A percentile compares a stretch with the other conserved stretches of the same genome.
Conservation (phyloP, 768 basidiomycete species). For the Kwoniella sp. region DNA sequence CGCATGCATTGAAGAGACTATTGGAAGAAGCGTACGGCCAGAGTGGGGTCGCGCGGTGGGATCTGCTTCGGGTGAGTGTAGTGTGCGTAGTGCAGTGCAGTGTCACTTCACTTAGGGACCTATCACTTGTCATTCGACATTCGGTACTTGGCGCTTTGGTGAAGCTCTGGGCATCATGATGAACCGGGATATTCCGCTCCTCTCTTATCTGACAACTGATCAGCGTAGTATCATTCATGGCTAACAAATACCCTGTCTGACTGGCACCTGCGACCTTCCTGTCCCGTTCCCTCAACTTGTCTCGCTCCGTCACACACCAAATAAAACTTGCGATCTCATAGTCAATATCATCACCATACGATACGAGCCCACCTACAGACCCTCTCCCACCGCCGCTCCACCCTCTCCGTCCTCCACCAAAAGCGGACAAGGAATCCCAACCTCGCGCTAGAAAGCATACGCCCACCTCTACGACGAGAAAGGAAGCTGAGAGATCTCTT, state of each 20-base stretch:
- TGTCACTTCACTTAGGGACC: no score
- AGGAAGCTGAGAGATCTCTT: conserved; percentile 3
- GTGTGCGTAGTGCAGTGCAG: no score
- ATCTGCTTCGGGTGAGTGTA: conserved; percentile 31
- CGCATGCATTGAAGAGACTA: conserved; percentile 41
- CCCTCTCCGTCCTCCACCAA: conserved; percentile 27
- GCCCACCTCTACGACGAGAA: conserved; percentile 19
- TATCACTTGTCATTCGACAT: no score
- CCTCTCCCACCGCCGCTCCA: conserved; percentile 27
- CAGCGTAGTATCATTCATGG: no score
- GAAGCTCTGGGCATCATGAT: not conserved
- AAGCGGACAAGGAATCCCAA: conserved; percentile 4
- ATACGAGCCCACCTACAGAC: not conserved
- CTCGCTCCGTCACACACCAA: no score
- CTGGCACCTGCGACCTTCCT: no score
- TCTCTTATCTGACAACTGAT: no score
- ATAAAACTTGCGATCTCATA: no score
- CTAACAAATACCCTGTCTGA: no score
- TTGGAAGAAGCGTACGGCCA: conserved; percentile 41
- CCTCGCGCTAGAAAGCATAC: conserved; percentile 17
- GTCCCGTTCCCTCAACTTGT: no score
- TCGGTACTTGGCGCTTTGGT: not conserved
- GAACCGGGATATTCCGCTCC: no score
- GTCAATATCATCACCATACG: not conserved
- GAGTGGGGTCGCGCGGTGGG: conserved; percentile 29